Percentiles rank a stretch among this genome's conserved stretches.
Evolutionary conservation across 108 stramenopile species (phyloP).

Genomic region (Craspedostauros australis): DNA sequence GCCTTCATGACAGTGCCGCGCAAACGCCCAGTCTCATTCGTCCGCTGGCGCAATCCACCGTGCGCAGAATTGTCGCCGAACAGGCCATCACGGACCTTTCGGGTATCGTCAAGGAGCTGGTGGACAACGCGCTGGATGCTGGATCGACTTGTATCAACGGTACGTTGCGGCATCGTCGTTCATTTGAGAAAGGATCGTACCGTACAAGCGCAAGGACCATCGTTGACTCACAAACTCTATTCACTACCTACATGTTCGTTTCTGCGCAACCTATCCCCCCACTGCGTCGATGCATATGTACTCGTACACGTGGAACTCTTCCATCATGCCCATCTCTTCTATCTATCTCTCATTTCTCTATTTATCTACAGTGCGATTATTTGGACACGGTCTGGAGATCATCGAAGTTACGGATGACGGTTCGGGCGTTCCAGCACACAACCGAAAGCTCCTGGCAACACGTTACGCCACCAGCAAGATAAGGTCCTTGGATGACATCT

Average conservation of each 20-base stretch:
- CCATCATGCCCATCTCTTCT: slow-evolving; percentile 7
- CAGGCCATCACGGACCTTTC: slow-evolving; percentile 83
- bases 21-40: too few species aligned
- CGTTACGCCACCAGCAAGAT: slow-evolving; percentile 88
- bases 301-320: not conserved
- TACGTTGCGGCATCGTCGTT: slow-evolving; percentile 17
- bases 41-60: slow-evolving; percentile 34
- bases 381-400: slow-evolving; percentile 70
- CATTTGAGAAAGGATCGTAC: not conserved
- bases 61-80: slow-evolving; percentile 74
- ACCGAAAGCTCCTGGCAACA: slow-evolving; percentile 52
- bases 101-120: slow-evolving; percentile 83
- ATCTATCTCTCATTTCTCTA: not conserved
- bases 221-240: too few species aligned
- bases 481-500: slow-evolving; percentile 64
- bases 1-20: too few species aligned
- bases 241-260: not conserved
- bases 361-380: slow-evolving; percentile 44
- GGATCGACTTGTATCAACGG: slow-evolving; percentile 63
- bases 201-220: not conserved
- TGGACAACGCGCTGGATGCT: slow-evolving; percentile 89
- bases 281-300: not conserved
- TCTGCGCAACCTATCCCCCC: not conserved
- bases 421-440: slow-evolving; percentile 54
- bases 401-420: slow-evolving; percentile 88